These are phyloP conservation scores for Scleromitrula shiraiana DNA, from an alignment of 2,329 filamentous ascomycete genomes.

Conservation along the genomic window DNA sequence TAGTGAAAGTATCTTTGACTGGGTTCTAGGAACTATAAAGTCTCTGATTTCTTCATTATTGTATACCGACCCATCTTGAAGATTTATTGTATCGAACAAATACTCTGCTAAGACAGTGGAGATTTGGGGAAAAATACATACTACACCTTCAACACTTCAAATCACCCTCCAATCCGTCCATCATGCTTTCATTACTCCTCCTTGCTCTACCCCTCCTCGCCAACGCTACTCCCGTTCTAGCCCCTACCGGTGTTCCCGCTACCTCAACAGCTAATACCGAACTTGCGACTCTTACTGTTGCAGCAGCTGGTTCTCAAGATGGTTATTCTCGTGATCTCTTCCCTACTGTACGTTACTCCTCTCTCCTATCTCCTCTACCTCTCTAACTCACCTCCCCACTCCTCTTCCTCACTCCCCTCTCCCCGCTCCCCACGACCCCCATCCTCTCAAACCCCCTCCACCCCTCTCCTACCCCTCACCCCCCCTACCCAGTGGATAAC, in stretches of 20 bases:
- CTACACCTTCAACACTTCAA: neutral
- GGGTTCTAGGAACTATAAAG: no score
- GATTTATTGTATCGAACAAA: no score
- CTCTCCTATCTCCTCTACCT: neutral
- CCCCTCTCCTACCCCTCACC: neutral
- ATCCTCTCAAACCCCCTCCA: neutral
- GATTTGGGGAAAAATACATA: no score
- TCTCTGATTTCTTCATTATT: no score
- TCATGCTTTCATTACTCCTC: slow-evolving; percentile 1
- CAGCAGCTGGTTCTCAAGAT: slow-evolving; percentile 43
- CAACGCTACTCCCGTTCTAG: slow-evolving; percentile 13
- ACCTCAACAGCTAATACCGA: slow-evolving; percentile 47
- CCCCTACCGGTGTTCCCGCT: slow-evolving; percentile 55
- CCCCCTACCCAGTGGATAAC: slow-evolving; percentile 35
- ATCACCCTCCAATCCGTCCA: neutral
- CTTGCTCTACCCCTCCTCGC: neutral
- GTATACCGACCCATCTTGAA: no score
- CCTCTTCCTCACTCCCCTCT: neutral
- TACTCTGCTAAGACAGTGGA: neutral
- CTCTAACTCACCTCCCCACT: neutral
- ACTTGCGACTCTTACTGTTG: slow-evolving; percentile 51
- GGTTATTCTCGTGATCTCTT: slow-evolving; percentile 61
- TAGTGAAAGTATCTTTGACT: no score
- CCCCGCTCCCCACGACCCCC: no score
- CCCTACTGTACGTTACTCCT: slow-evolving; percentile 31